Evolutionary conservation across 352 stramenopile species (phyloP), one percentile per base, ranked within the genome.

Genomic region (Phytophthora pinifolia): DNA sequence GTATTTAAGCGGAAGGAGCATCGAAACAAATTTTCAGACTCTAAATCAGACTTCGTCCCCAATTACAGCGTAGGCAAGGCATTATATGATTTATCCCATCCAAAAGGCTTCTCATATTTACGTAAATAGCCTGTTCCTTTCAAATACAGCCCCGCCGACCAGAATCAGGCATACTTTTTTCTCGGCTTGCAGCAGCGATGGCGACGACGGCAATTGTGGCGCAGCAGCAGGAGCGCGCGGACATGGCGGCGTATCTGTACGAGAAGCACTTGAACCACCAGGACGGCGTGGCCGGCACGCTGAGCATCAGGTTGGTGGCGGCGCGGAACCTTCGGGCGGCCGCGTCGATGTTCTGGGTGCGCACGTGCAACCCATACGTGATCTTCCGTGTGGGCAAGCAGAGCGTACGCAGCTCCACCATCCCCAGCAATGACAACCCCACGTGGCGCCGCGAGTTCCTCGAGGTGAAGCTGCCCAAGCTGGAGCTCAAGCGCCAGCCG

Each of bases 361-460:
- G 80, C 49, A 88, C 78, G 31, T 92, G 83, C 61, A 90, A 90
- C 37, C 80, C 83, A 27, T 92, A 92, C 62, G 78, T 92, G 59
- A 92, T 92, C 54, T 92, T 92, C 58, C 80, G 83, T 34, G 51
- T 89, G 22, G 83, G 83, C 33, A 88, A 87, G 58, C 72, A 86
- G 51, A 86, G 68, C 43, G 58, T 67, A 22, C 83, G 83, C 42
- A 88, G 76, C 54, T 72, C 77, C 36, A 92, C 83, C 9, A 88
- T 92, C 56, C 51, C 71, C 42, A 62, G 53, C 54, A 90, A 87
- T 41, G 74, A 88, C 60, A 90, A 88, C 51, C 83, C 83, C 5
- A 83, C 74, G 34, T 92, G 83, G 83, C 78, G 80, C 18, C 67
- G 76, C 14, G 83, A 92, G 59, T 57, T 89, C 30, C 65, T 86